Conservation (phyloP, 2,329 filamentous ascomycete species). For the Fusarium begoniae region DNA sequence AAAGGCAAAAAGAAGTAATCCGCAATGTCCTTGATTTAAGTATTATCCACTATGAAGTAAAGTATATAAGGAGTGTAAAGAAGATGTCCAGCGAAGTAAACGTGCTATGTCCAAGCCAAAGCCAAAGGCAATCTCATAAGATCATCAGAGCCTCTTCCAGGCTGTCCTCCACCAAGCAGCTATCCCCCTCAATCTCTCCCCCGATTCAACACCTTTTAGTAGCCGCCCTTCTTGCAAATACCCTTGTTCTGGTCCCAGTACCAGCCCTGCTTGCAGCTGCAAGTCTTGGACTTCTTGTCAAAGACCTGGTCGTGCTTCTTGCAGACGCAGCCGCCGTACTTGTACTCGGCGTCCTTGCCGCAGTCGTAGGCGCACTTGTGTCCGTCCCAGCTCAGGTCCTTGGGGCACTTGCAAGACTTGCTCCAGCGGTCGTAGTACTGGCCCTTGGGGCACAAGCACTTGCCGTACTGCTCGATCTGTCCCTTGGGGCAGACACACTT, state of each 20-base stretch:
- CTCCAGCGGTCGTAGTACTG: constrained; percentile 33
- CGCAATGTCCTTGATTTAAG: constrained; percentile 23
- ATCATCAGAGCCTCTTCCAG: neutral
- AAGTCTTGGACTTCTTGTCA: constrained; percentile 24
- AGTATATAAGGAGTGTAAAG: constrained; percentile 34
- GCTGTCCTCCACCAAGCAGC: neutral
- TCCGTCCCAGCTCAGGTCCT: constrained; percentile 29
- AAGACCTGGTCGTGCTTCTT: constrained; percentile 29
- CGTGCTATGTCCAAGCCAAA: constrained; percentile 1
- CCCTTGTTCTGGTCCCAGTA: constrained; percentile 19
- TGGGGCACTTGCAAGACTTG: constrained; percentile 32
- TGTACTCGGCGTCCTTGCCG: constrained; percentile 31
- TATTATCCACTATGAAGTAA: constrained; percentile 31
- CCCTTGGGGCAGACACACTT: constrained; percentile 30
- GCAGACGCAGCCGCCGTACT: constrained; percentile 32
- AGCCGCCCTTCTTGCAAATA: constrained; percentile 27
- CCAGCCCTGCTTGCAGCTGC: constrained; percentile 26
- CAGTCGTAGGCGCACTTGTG: constrained; percentile 29
- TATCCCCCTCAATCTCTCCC: neutral
- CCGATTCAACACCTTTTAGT: neutral
- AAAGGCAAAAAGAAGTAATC: neutral
- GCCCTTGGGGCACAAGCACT: constrained; percentile 26
- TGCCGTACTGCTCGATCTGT: constrained; percentile 9
- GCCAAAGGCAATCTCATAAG: neutral
- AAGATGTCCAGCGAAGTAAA: constrained; percentile 18